phyloP scores from a whole-genome alignment of 148 eudicot genomes.

The Nepenthes gracilis region DNA sequence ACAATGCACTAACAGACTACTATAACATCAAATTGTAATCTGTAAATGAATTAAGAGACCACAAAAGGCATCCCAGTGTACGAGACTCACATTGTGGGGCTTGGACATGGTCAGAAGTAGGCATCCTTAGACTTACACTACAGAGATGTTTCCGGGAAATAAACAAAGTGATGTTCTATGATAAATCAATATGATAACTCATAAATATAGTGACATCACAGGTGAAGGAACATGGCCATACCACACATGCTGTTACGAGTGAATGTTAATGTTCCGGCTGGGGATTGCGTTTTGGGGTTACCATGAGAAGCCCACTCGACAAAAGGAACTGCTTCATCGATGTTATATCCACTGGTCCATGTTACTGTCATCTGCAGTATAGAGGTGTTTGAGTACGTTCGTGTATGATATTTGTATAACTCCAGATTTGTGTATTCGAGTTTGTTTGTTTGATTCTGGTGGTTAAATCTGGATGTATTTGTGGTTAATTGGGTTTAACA shows the following conservation, averaged over 20 bases:
- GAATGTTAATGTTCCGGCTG: conserved; percentile 80
- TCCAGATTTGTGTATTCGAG: too few species aligned
- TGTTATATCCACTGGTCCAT: conserved; percentile 89
- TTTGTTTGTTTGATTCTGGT: too few species aligned
- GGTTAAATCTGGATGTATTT: background rate
- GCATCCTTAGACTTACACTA: too few species aligned
- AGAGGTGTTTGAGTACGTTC: background rate
- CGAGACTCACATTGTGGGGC: too few species aligned
- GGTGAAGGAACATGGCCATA: conserved; percentile 12
- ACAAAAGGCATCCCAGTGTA: background rate
- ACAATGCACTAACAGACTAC: background rate
- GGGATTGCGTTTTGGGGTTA: conserved; percentile 19
- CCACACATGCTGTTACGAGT: conserved; percentile 66
- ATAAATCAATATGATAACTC: background rate
- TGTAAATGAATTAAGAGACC: background rate
- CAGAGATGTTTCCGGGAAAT: too few species aligned
- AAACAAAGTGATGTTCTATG: too few species aligned
- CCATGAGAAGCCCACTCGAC: conserved; percentile 59
- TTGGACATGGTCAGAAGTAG: too few species aligned
- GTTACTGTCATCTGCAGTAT: conserved; percentile 67
- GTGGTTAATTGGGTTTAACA: background rate
- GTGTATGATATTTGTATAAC: too few species aligned
- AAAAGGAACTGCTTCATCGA: conserved; percentile 66
- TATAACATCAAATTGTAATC: background rate
- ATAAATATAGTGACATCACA: background rate